Evolutionary conservation across 2,329 filamentous ascomycete species (phyloP).

Genomic region (Aureobasidium pullulans): DNA sequence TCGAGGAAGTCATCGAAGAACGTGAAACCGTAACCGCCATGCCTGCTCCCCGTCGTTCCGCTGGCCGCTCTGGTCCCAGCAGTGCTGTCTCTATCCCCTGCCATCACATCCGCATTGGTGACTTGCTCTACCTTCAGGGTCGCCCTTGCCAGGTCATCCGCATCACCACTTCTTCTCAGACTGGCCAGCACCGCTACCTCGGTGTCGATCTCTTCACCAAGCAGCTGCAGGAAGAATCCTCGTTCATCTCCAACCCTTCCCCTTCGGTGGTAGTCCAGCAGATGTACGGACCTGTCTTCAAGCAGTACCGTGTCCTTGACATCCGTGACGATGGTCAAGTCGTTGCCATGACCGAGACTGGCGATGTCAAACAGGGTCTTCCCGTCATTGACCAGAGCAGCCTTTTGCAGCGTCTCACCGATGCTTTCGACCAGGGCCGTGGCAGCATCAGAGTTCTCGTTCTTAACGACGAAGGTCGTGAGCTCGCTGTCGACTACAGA

Average conservation of each 20-base stretch:
- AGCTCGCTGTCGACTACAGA: constrained; percentile 99
- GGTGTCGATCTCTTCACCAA: constrained; percentile 99
- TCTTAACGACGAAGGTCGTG: constrained; percentile 84
- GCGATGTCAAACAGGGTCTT: constrained; percentile 94
- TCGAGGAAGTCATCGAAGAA: constrained; percentile 40
- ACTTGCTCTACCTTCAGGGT: constrained; percentile 97
- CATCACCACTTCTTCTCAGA: constrained; percentile 96
- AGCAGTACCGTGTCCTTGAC: constrained; percentile 99
- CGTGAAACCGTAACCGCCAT: constrained; percentile 37
- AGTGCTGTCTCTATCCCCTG: constrained; percentile 97
- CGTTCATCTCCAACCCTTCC: constrained; percentile 92
- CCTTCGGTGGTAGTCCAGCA: constrained; percentile 97
- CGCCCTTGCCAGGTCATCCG: constrained; percentile 99
- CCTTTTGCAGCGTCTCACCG: constrained; percentile 71
- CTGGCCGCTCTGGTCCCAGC: constrained; percentile 33
- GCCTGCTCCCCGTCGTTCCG: constrained; percentile 28
- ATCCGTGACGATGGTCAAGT: constrained; percentile 75
- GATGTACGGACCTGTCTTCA: constrained; percentile 98
- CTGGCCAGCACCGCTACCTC: constrained; percentile 98
- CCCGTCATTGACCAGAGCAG: constrained; percentile 91
- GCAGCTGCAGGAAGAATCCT: constrained; percentile 97
- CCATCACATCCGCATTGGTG: constrained; percentile 98
- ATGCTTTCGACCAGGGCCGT: constrained; percentile 83
- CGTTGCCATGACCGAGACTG: constrained; percentile 97
- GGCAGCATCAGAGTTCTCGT: constrained; percentile 92